Evolutionary conservation across 331 rosid genomes (phyloP), one percentile per base, ranked within the genome.

Genomic region (Cydonia oblonga): DNA sequence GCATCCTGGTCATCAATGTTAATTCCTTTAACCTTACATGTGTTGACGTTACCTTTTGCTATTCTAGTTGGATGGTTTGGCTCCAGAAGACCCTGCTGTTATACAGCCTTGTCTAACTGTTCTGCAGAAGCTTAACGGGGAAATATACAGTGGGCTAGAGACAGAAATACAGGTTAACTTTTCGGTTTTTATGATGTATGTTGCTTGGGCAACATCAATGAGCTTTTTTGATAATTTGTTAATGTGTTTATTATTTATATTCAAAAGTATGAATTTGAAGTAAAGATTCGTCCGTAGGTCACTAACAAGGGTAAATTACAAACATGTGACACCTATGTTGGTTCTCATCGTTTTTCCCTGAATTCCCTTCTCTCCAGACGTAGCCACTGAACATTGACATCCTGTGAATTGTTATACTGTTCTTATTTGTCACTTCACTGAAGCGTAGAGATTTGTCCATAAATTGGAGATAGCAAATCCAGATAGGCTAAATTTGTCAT

Each of bases 101-200:
- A 46, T 87, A 80, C 81, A 84, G 76, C 98, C 97, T 79, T 89
- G 89, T 79, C 53, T 86, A 64, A 78, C 95, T 40, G 89, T 93
- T 57, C 80, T 93, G 82, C 81, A 81, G 76, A 91, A 80, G 79
- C 89, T 93, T 65, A 85, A 79, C 64, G 20, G 56, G 70, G 86
- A 89, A 79, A 77, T 84, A 68, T 86, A 85, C 81, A 64, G 52
- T 30, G 83, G 80, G 51, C 76, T 93, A 84, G 65, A 83, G 80
- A 64, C 73, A 68, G 84, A 86, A 71, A 64, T 74, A 61, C 91
- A 93, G 98, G 98, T 93, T 64, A 64, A 26, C 46, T 71, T 70
- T 78, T 56, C 72, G 15, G 42, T 26, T 14, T 49, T 30, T 16
- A 35, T 35, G 40, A 35, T 35, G 42, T 5, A 18, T 30, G 44